A percentile compares a stretch with the other conserved stretches of the same genome.
Conservation (phyloP, 129 eudicot genomes). For the Arctium lappa region DNA sequence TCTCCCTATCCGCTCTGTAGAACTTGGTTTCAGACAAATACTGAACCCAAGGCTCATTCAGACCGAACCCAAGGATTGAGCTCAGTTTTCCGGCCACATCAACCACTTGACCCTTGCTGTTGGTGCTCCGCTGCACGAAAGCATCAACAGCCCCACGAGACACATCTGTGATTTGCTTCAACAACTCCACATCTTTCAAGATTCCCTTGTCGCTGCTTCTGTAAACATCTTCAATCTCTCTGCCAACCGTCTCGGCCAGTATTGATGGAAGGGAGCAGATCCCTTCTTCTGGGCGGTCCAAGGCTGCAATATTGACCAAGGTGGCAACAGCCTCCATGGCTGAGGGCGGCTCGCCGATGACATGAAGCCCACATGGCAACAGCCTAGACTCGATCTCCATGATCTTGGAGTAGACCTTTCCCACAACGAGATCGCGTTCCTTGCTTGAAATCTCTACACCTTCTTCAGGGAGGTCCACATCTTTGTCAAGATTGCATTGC, state of each 20-base stretch:
- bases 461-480: conserved; percentile 95
- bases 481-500: conserved; percentile 99
- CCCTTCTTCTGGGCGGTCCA: conserved; percentile 95
- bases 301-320: conserved; percentile 87
- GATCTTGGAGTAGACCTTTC: conserved; percentile 93
- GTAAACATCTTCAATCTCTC: conserved; percentile 89
- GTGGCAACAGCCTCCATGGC: conserved; percentile 99
- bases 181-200: conserved; percentile 82
- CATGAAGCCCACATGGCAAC: conserved; percentile 94
- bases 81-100: conserved; percentile 54
- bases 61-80: conserved; percentile 75
- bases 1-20: conserved; percentile 87
- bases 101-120: conserved; percentile 89
- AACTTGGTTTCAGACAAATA: conserved; percentile 79
- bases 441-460: conserved; percentile 62
- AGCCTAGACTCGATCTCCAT: conserved; percentile 98
- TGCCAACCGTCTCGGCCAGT: conserved; percentile 80
- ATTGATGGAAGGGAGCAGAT: conserved; percentile 81
- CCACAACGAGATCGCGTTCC: conserved; percentile 89
- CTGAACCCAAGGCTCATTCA: conserved; percentile 97
- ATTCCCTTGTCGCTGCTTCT: conserved; percentile 93
- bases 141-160: conserved; percentile 86
- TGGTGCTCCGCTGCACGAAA: conserved; percentile 79
- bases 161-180: conserved; percentile 75
- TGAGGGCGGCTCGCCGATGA: conserved; percentile 98